phyloP scores from a whole-genome alignment of 768 basidiomycete genomes.

The Phaffia tasmanica region DNA sequence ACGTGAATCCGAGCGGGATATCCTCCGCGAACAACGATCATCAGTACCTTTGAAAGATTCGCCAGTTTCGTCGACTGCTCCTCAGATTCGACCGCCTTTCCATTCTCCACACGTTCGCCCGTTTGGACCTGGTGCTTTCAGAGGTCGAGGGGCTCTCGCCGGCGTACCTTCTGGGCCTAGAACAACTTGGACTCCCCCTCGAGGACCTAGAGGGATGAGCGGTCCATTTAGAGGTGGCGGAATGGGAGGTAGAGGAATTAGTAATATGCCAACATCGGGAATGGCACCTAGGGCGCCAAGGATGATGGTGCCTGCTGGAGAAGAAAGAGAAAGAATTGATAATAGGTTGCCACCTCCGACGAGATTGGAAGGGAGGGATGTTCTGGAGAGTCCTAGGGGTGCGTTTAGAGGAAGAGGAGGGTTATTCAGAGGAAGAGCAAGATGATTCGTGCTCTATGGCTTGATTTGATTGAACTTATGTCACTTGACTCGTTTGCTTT shows the following conservation, averaged over 20 bases:
- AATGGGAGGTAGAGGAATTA: constrained; percentile 6
- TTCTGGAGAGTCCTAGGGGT: no score
- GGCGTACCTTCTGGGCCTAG: constrained; percentile 1
- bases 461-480: no score
- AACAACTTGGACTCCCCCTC: constrained; percentile 1
- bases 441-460: no score
- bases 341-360: no score
- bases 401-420: no score
- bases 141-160: constrained; percentile 1
- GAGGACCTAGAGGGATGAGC: constrained; percentile 4
- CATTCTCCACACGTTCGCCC: background rate
- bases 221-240: constrained; percentile 10
- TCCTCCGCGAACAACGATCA: background rate
- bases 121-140: background rate
- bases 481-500: no score
- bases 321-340: no score
- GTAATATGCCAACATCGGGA: no score
- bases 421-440: no score
- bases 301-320: no score
- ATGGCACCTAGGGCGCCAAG: no score
- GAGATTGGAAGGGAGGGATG: no score
- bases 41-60: background rate
- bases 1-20: constrained; percentile 1
- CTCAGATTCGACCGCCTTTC: background rate
- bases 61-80: background rate